Percentiles rank a stretch among this genome's conserved stretches.
These are phyloP conservation scores for Prunus campanulata DNA, from an alignment of 306 rosid species.

Conservation along the genomic window DNA sequence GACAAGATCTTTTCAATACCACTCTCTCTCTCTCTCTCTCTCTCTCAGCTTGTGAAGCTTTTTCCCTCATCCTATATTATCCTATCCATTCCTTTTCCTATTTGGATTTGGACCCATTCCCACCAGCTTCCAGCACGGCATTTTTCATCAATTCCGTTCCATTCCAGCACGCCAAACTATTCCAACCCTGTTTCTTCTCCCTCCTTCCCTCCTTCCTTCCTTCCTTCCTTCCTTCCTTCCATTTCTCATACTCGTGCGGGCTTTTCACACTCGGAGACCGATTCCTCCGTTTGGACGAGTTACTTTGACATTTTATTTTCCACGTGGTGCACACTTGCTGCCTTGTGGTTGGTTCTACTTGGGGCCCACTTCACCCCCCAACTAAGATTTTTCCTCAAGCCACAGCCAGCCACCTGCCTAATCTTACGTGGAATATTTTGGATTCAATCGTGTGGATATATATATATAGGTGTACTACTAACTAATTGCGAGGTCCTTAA, in stretches of 20 bases:
- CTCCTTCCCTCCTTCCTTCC: not conserved
- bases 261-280: conserved; percentile 9
- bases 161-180: too few relatives aligned
- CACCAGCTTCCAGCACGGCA: too few relatives aligned
- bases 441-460: too few relatives aligned
- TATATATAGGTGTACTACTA: too few relatives aligned
- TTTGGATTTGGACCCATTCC: not conserved
- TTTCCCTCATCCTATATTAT: not conserved
- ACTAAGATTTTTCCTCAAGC: not conserved
- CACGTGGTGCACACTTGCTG: conserved; percentile 12
- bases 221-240: not conserved
- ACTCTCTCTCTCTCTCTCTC: not conserved
- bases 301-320: not conserved
- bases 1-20: conserved; percentile 5
- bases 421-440: too few relatives aligned
- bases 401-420: too few relatives aligned
- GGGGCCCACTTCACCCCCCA: not conserved
- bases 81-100: not conserved
- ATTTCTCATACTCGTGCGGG: conserved; percentile 14
- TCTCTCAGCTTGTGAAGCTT: not conserved
- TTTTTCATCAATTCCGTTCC: not conserved
- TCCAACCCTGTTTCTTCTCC: not conserved
- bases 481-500: too few relatives aligned
- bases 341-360: not conserved
- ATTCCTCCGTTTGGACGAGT: not conserved